Base-by-base conservation (phyloP, 805 yeast species). In the Candida nonsorbophila region DNA sequence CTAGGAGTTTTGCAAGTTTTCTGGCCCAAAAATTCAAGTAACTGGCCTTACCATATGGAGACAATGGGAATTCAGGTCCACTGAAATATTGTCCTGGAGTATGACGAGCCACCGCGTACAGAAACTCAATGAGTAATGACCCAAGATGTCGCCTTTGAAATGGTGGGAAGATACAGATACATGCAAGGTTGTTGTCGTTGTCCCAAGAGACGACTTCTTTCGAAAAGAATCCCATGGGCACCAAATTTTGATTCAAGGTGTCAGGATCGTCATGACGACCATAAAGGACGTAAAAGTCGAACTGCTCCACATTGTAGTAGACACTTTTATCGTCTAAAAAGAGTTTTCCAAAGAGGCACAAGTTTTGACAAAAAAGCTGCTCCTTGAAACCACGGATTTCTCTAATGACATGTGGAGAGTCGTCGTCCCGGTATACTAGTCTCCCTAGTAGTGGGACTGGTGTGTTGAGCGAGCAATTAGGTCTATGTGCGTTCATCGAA, bases 11-110 rank as follows among this genome's bases (percentile, higher is more conserved):
- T 6, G 62, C 55, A 7, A 64, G 34, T 24, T 42, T 47, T 27
- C 69, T 63, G 5, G 82, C 63, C 98, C 97, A 92, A 54, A 74
- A 88, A 10, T 70, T 58, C 12, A 83, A 47, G 47, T 87, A 92
- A 5, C 88, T 74, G 7, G 74, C 58, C 29, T 69, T 67, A 0
- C 98, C 98, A 53, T 78, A 83, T 0, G 81, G 79, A 5, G 95
- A 83, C 7, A 92, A 58, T 1, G 98, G 98, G 40, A 77, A 71
- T 50, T 92, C 98, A 0, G 98, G 98, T 0, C 97, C 94, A 36
- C 95, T 86, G 2, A 73, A 54, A 13, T 62, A 42, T 17, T 74
- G 76, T 24, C 83, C 84, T 10, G 68, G 69, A 22, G 74, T 58
- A 10, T 42, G 34, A 23, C 38, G 61, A 0, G 95, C 85, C 13